phyloP scores from a whole-genome alignment of 2,329 filamentous ascomycete genomes.

The Aspergillus ochraceus region DNA sequence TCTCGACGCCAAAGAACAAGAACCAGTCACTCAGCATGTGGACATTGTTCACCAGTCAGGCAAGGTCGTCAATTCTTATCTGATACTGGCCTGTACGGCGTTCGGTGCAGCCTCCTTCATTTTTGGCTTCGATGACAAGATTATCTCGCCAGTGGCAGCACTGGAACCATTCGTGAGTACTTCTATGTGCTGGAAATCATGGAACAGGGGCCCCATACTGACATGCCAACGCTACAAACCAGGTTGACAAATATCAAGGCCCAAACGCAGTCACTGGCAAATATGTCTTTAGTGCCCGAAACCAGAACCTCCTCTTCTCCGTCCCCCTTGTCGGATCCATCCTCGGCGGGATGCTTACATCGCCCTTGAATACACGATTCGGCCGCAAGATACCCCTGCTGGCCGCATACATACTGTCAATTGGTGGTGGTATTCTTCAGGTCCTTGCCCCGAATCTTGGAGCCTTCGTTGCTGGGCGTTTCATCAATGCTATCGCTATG shows the following conservation, averaged over 20 bases:
- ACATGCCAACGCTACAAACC: not conserved
- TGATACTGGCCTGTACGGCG: conserved; percentile 28
- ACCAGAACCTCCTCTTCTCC: conserved; percentile 37
- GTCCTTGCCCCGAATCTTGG: conserved; percentile 36
- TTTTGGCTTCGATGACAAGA: conserved; percentile 35
- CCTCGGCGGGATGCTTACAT: conserved; percentile 32
- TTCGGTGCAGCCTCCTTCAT: conserved; percentile 33
- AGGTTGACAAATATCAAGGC: conserved; percentile 33
- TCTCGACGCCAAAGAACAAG: no score
- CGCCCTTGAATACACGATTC: conserved; percentile 32
- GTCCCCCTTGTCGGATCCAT: conserved; percentile 38
- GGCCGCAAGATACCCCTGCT: conserved; percentile 39
- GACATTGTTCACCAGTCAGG: conserved; percentile 4
- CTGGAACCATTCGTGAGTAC: conserved; percentile 27
- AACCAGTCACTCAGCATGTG: no score
- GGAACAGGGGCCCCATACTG: no score
- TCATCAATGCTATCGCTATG: conserved; percentile 32
- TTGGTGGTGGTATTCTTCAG: conserved; percentile 36
- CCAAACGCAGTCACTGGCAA: conserved; percentile 22
- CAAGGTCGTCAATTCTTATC: conserved; percentile 24
- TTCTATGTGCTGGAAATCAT: no score
- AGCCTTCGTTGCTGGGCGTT: conserved; percentile 36
- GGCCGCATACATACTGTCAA: conserved; percentile 31
- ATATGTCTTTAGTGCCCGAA: conserved; percentile 31
- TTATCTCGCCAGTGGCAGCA: conserved; percentile 33